Evolutionary conservation across 371 early-diverging fungal species (phyloP), one percentile per base, ranked within the genome.

Genomic region (Lichtheimia ramosa): DNA sequence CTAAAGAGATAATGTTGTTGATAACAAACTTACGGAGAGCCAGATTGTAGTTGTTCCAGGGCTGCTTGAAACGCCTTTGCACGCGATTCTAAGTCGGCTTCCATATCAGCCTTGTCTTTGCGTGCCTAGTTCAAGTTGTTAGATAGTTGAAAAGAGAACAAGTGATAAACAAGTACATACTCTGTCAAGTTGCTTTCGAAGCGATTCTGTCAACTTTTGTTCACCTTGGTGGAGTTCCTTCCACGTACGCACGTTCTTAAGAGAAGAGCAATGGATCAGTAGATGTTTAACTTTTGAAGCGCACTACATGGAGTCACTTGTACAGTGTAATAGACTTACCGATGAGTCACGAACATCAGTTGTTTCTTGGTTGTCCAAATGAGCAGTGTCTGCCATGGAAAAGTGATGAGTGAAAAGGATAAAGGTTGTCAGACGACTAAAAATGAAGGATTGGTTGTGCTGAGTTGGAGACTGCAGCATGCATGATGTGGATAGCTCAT

Each of bases 161-260:
- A 52, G 25, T 16, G 15, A 39, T n/a, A 14, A 13, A 23, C n/a
- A 7, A n/a, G 50, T 39, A 34, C 48, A 42, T 66, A 74, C 79
- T 65, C 74, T 73, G 55, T 79, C 74, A 21, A 79, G 70, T 40
- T 79, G 76, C 51, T 75, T 73, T 14, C 74, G 74, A 54, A 79
- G 67, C 0, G 80, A 70, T 15, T 73, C 68, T 21, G 74, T 74
- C 28, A 76, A 56, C 46, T 64, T 59, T 56, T 75, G 63, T 48
- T 75, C 79, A 43, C 61, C 63, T 39, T 60, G 65, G 40, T 71
- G 65, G 27, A 71, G 48, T 23, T 71, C 71, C 15, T 57, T 62
- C 40, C 65, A 56, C 2, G 58, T 49, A 27, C 48, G 51, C 20
- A 52, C 58, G 23, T 60, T 62, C 70, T 69, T n/a, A n/a, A 56